phyloP scores from a whole-genome alignment of 2,329 filamentous ascomycete genomes.

The Pseudogymnoascus sp. region DNA sequence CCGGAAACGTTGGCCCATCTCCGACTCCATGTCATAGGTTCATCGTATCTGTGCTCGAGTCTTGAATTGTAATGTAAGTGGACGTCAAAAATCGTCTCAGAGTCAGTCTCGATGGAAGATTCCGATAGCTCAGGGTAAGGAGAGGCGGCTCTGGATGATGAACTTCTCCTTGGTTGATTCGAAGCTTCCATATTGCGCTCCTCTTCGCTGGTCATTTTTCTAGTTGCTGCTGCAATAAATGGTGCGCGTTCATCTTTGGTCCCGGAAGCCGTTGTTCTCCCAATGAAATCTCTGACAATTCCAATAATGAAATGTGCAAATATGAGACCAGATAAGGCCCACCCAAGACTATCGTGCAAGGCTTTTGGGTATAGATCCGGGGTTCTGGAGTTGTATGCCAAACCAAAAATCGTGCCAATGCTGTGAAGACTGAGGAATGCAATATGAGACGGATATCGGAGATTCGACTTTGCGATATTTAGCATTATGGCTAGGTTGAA shows the following conservation, averaged over 20 bases:
- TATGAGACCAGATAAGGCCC: constrained; percentile 8
- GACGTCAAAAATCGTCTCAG: constrained; percentile 8
- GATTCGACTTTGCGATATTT: constrained; percentile 9
- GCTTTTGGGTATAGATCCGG: constrained; percentile 1
- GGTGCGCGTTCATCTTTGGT: neutral
- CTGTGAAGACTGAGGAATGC: constrained; percentile 9
- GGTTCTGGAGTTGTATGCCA: constrained; percentile 8
- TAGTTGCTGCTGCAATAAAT: neutral
- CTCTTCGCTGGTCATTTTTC: neutral
- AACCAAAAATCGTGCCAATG: neutral
- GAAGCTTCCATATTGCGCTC: neutral
- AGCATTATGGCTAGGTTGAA: constrained; percentile 9
- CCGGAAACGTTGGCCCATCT: constrained; percentile 5
- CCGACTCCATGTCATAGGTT: constrained; percentile 7
- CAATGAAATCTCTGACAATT: constrained; percentile 1
- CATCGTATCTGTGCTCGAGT: constrained; percentile 3
- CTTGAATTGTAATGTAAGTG: constrained; percentile 9
- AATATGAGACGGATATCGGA: constrained; percentile 8
- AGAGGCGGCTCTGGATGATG: constrained; percentile 7
- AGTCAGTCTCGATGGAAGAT: neutral
- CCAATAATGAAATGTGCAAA: constrained; percentile 4
- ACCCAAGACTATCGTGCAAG: neutral
- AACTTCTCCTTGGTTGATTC: constrained; percentile 6
- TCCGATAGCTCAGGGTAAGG: neutral
- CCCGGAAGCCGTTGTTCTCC: neutral